Percentiles rank a stretch among this genome's conserved stretches.
Evolutionary conservation across 768 basidiomycete species (phyloP).

Genomic region (Pulveroboletus sp.): DNA sequence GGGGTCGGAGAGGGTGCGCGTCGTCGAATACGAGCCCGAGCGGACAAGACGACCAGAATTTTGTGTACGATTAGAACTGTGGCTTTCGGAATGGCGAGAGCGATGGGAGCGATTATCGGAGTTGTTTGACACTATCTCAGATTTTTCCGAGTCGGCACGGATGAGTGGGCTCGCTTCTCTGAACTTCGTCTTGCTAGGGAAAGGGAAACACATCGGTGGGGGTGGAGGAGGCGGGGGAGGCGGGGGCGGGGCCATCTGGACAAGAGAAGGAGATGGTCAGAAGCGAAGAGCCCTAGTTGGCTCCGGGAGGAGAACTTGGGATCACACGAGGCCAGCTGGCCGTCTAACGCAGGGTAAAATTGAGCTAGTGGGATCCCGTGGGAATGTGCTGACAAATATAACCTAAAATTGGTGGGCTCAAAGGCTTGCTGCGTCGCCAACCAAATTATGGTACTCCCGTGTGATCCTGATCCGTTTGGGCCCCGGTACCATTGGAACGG

Average conservation of each 20-base stretch:
- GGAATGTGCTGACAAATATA: conserved; percentile 23
- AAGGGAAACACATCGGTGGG: conserved; percentile 60
- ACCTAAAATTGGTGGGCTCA: conserved; percentile 11
- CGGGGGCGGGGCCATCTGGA: conserved; percentile 44
- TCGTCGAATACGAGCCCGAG: conserved; percentile 41
- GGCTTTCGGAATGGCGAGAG: conserved; percentile 23
- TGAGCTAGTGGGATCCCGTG: conserved; percentile 14
- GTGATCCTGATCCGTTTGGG: conserved; percentile 20
- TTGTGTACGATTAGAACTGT: conserved; percentile 20
- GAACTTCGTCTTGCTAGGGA: conserved; percentile 30
- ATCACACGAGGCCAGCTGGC: conserved; percentile 27
- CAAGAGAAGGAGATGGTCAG: conserved; percentile 15
- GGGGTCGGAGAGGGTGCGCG: conserved; percentile 35
- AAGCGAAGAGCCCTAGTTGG: conserved; percentile 17
- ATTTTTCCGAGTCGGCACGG: conserved; percentile 40
- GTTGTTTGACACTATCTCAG: conserved; percentile 38
- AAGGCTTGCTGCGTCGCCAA: conserved; percentile 18
- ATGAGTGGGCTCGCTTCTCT: conserved; percentile 29
- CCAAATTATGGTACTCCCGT: conserved; percentile 9
- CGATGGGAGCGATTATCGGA: conserved; percentile 27
- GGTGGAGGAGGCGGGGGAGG: conserved; percentile 49
- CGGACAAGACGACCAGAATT: conserved; percentile 31
- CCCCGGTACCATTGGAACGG: conserved; percentile 11
- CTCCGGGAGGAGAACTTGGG: conserved; percentile 12
- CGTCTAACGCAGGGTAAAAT: conserved; percentile 24